Base-by-base conservation (phyloP, 495 filamentous ascomycete genomes). In the Aspergillus incahuasiensis region DNA sequence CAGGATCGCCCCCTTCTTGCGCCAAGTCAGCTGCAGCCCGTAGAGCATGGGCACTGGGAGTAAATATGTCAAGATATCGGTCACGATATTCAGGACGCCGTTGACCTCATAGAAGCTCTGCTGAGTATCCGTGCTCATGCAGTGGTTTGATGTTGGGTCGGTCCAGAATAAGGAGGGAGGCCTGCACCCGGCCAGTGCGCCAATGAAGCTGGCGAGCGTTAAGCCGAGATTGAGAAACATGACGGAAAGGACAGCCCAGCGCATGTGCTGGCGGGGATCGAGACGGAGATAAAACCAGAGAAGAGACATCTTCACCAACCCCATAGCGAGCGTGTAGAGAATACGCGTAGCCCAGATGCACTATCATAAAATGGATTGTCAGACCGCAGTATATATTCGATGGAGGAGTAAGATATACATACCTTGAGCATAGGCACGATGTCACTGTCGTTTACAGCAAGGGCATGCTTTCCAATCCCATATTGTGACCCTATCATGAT, bases 1-100 rank as follows among this genome's bases (percentile, higher is more conserved):
- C 3, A 48, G 40, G 8, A 58, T 16, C 12, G 48, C 55, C 20
- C 38, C 25, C 30, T 58, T 58, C 48, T 53, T 58, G 28, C 55
- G 55, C 55, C 47, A 30, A 3, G 38, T 40, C 48, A 30, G 42
- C 18, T 39, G 25, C 46, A n/a, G 19, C 21, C 24, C 32, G 20
- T 24, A 63, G 34, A 76, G 61, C 52, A 70, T 63, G 8, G 72
- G 74, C 47, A 75, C 64, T 6, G 74, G 72, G 43, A 74, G 59
- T 13, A 67, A 13, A 5, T 72, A 60, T 22, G 74, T 72, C 28
- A 76, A 25, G 0, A 74, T 42, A 58, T 80, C 76, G 21, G 68
- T 70, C 0, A 60, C 49, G 15, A 78, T 69, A 24, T 68, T 67
- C 20, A 60, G 48, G 30, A 53, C 25, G 4, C 58, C 58, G 35